A percentile compares a stretch with the other conserved stretches of the same genome.
Evolutionary conservation across 2,329 filamentous ascomycete species (phyloP).

Genomic region (Lasiodiplodia sp.): DNA sequence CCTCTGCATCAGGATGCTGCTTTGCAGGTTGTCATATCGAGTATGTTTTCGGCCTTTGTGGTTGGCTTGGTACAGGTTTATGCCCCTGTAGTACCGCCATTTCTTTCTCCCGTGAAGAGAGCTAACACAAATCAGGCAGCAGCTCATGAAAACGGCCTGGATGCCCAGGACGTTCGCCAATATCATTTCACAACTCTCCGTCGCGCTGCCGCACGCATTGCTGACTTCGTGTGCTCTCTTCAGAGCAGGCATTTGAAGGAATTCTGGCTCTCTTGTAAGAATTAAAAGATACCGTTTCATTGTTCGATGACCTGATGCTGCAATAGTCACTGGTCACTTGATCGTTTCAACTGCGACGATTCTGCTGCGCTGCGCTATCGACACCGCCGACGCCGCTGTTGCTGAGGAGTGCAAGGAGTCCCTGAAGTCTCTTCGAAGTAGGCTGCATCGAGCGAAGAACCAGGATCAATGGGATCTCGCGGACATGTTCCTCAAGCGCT

Average conservation of each 20-base stretch:
- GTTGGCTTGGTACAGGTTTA: background rate
- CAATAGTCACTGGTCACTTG: constrained; percentile 57
- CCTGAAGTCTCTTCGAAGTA: constrained; percentile 1
- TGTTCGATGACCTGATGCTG: constrained; percentile 5
- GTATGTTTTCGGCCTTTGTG: constrained; percentile 34
- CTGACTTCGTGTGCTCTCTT: constrained; percentile 58
- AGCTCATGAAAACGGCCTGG: constrained; percentile 34
- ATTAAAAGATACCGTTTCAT: background rate
- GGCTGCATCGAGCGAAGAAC: constrained; percentile 1
- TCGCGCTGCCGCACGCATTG: constrained; percentile 57
- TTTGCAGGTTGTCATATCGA: constrained; percentile 47
- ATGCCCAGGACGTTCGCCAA: constrained; percentile 36
- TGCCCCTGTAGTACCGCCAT: too few relatives aligned
- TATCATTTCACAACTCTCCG: constrained; percentile 52
- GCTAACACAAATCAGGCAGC: background rate
- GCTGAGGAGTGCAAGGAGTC: constrained; percentile 5
- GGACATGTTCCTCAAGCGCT: constrained; percentile 27
- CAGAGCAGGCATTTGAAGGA: constrained; percentile 57
- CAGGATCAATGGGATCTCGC: constrained; percentile 27
- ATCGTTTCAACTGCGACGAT: constrained; percentile 63
- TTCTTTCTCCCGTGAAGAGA: too few relatives aligned
- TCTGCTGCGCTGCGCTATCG: constrained; percentile 59
- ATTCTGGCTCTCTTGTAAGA: constrained; percentile 56
- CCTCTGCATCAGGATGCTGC: constrained; percentile 48
- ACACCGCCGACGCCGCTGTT: constrained; percentile 52